Evolutionary conservation across 768 basidiomycete species (phyloP).

Genomic region (Steccherinum ochraceum): DNA sequence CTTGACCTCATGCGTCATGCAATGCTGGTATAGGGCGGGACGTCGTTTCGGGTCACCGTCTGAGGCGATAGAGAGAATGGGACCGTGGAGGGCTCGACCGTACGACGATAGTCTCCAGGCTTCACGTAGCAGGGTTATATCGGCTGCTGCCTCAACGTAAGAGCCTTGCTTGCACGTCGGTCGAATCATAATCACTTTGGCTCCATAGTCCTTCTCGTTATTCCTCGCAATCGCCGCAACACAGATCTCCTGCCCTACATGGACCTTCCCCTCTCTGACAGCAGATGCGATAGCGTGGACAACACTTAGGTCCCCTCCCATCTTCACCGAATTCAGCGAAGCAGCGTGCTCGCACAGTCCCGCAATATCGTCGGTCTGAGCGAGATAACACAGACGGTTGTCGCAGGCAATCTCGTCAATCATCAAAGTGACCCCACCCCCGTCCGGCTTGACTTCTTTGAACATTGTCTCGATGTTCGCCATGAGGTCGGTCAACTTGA

Average conservation of each 20-base stretch:
- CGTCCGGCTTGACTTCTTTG: background rate
- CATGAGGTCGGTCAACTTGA: background rate
- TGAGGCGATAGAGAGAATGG: background rate
- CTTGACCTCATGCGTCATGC: background rate
- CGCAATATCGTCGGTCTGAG: background rate
- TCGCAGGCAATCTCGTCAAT: background rate
- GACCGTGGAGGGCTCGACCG: background rate
- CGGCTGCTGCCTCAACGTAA: background rate
- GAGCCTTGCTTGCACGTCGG: background rate
- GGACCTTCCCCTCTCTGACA: background rate
- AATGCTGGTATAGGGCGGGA: background rate
- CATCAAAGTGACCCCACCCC: background rate
- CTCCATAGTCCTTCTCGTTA: background rate
- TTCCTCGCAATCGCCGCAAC: background rate
- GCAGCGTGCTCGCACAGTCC: background rate
- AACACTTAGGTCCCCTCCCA: background rate
- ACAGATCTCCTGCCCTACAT: background rate
- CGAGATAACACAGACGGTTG: background rate
- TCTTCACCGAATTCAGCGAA: background rate
- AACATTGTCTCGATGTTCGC: background rate
- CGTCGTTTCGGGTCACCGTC: background rate
- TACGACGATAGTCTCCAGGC: background rate
- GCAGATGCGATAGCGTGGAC: background rate
- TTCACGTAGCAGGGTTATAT: background rate
- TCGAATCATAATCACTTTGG: background rate